Conservation (phyloP, 2,329 filamentous ascomycete species). For the Didymella pinodella region DNA sequence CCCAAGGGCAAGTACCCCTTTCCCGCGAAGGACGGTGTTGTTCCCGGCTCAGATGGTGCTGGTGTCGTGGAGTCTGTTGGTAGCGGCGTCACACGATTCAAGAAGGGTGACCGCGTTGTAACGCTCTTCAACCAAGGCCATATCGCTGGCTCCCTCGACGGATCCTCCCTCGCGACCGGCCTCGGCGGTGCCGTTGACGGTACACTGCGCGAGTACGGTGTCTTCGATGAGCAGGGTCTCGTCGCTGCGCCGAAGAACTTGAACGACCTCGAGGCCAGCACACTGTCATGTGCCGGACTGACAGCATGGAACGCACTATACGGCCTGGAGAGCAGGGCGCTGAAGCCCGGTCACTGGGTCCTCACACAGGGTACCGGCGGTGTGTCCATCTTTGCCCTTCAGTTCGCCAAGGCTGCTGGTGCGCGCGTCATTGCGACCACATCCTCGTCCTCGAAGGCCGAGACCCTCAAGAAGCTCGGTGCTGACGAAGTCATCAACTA, state of each 20-base stretch:
- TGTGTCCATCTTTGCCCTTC: constrained; percentile 72
- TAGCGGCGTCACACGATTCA: constrained; percentile 63
- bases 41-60: constrained; percentile 62
- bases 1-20: constrained; percentile 58
- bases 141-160: constrained; percentile 58
- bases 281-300: constrained; percentile 56
- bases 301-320: constrained; percentile 64
- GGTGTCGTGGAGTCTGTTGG: constrained; percentile 63
- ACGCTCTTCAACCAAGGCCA: constrained; percentile 71
- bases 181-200: constrained; percentile 75
- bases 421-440: constrained; percentile 67
- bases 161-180: constrained; percentile 58
- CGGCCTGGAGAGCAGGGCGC: constrained; percentile 53
- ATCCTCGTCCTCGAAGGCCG: constrained; percentile 59
- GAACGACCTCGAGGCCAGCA: constrained; percentile 57
- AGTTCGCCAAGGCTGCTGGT: constrained; percentile 61
- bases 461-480: constrained; percentile 60
- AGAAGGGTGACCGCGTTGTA: constrained; percentile 65
- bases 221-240: constrained; percentile 72
- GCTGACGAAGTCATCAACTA: constrained; percentile 68
- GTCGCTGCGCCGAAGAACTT: constrained; percentile 68
- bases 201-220: constrained; percentile 70
- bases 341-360: constrained; percentile 57
- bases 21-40: constrained; percentile 50
- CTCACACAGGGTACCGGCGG: constrained; percentile 76